Evolutionary conservation across 2,329 filamentous ascomycete species (phyloP).

Genomic region (Clonostachys byssicola): DNA sequence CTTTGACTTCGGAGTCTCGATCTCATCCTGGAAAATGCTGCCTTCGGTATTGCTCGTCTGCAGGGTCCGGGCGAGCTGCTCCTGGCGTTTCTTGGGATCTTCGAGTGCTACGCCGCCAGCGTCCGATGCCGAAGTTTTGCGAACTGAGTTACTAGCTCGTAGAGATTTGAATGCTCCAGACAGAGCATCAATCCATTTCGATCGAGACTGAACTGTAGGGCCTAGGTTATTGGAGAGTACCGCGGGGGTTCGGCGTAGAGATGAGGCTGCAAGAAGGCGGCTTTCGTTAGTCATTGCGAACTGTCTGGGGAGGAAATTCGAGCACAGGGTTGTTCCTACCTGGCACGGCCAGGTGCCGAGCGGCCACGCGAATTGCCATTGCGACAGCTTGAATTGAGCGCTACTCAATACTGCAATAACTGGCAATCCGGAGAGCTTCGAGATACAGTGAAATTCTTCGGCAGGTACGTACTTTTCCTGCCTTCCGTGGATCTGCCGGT

Average conservation of each 20-base stretch:
- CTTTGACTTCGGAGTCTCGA: conserved; percentile 21
- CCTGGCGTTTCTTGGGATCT: conserved; percentile 33
- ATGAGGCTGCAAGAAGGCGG: conserved; percentile 13
- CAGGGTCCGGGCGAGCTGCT: conserved; percentile 22
- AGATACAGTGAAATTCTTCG: no score
- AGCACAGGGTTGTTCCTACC: conserved; percentile 37
- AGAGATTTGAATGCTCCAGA: not conserved
- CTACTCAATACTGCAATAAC: no score
- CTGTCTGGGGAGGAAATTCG: no score
- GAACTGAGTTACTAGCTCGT: conserved; percentile 13
- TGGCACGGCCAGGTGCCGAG: conserved; percentile 54
- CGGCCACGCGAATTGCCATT: conserved; percentile 65
- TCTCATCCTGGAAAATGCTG: conserved; percentile 61
- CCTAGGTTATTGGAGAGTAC: conserved; percentile 12
- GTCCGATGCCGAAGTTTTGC: conserved; percentile 14
- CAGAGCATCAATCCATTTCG: conserved; percentile 29
- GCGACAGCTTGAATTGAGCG: conserved; percentile 8
- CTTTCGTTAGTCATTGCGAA: no score
- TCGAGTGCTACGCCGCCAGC: conserved; percentile 27
- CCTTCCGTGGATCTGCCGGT: no score
- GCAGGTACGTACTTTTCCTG: no score
- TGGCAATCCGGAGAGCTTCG: no score
- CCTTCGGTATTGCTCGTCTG: conserved; percentile 32
- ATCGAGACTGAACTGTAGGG: conserved; percentile 16
- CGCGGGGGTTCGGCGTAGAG: conserved; percentile 3